Conservation (phyloP, 2,329 filamentous ascomycete species). For the Aschersonia sp. region DNA sequence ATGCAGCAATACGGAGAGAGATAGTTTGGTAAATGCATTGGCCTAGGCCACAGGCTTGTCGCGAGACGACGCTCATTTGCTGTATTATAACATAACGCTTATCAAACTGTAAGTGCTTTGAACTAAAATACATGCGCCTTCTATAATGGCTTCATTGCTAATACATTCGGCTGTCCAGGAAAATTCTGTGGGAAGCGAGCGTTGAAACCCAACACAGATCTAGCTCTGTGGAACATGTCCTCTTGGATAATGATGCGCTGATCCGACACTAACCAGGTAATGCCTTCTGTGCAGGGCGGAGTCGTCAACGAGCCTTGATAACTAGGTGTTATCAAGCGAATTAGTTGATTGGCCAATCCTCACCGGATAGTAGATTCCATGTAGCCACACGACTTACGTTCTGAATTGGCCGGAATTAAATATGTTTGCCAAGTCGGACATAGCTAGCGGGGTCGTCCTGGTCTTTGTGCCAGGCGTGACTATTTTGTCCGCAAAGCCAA, state of each 20-base stretch:
- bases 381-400: slow-evolving; percentile 8
- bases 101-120: too few species aligned
- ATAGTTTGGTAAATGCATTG: too few species aligned
- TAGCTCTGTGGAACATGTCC: slow-evolving; percentile 33
- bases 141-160: not conserved
- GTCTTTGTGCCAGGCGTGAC: slow-evolving; percentile 22
- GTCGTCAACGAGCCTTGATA: slow-evolving; percentile 49
- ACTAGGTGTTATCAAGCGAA: slow-evolving; percentile 20
- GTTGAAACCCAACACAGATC: slow-evolving; percentile 41
- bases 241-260: slow-evolving; percentile 31
- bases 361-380: too few species aligned
- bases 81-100: too few species aligned
- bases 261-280: slow-evolving; percentile 37
- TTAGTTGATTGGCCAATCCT: too few species aligned
- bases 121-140: too few species aligned
- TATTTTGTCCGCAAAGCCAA: slow-evolving; percentile 17
- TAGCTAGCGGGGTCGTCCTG: slow-evolving; percentile 23
- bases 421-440: slow-evolving; percentile 21
- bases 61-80: too few species aligned
- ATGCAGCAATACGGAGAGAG: too few species aligned
- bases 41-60: too few species aligned
- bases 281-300: slow-evolving; percentile 43
- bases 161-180: not conserved
- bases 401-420: slow-evolving; percentile 16
- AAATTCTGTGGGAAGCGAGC: slow-evolving; percentile 36